A percentile compares a stretch with the other conserved stretches of the same genome.
phyloP scores from a whole-genome alignment of 331 rosid species.

The Acacia concinna region DNA sequence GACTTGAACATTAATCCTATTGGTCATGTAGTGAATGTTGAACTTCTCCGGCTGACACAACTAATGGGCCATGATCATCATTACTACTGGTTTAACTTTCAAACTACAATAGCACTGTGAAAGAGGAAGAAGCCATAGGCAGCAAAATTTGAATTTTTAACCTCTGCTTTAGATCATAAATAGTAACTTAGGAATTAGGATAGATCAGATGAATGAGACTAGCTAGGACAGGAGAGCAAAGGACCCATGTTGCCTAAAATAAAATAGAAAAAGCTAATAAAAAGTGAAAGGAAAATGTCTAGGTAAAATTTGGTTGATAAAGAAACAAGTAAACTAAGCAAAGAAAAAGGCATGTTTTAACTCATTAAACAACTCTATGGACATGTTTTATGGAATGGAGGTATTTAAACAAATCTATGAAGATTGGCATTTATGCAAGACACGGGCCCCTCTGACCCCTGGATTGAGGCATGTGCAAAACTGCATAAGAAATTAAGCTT shows the following conservation, averaged over 20 bases:
- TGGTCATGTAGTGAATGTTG: slow-evolving; percentile 20
- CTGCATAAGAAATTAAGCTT: slow-evolving; percentile 35
- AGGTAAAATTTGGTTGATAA: neutral
- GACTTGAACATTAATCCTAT: slow-evolving; percentile 21
- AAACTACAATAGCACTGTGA: slow-evolving; percentile 19
- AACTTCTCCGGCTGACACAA: slow-evolving; percentile 8
- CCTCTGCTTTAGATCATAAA: neutral
- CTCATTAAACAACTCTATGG: neutral
- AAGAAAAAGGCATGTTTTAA: neutral
- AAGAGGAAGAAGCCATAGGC: slow-evolving; percentile 17
- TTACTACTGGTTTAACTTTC: slow-evolving; percentile 28
- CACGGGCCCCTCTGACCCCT: slow-evolving; percentile 23
- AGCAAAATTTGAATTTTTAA: slow-evolving; percentile 19
- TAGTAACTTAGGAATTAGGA: neutral
- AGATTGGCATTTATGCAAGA: slow-evolving; percentile 24
- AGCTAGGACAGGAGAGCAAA: slow-evolving; percentile 23
- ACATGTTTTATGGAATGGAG: neutral
- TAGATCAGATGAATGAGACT: slow-evolving; percentile 8
- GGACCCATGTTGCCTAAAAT: slow-evolving; percentile 22
- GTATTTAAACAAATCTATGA: neutral
- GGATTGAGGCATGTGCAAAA: slow-evolving; percentile 37
- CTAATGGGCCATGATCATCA: slow-evolving; percentile 35
- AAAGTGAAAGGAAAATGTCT: neutral
- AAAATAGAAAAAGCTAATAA: neutral
- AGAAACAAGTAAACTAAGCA: neutral